phyloP scores from a whole-genome alignment of 352 stramenopile species.

The Sclerospora graminicola region DNA sequence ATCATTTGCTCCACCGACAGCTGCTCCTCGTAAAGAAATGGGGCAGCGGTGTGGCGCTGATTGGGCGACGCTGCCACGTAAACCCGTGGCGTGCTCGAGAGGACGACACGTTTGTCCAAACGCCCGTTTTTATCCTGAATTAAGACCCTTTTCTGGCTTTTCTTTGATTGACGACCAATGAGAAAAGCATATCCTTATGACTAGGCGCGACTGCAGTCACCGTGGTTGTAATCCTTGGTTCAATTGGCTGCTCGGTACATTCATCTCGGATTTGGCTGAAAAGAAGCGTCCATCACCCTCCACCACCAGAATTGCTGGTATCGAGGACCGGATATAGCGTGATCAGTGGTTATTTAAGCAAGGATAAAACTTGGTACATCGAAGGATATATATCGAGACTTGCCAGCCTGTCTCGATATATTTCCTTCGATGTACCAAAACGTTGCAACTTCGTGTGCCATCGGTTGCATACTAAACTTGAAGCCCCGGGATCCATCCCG shows the following conservation, averaged over 20 bases:
- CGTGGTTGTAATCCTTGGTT: slow-evolving; percentile 10
- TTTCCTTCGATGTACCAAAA: no score
- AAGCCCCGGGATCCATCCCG: no score
- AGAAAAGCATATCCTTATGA: slow-evolving; percentile 9
- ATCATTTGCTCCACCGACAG: slow-evolving; percentile 12
- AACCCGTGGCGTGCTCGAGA: slow-evolving; percentile 13
- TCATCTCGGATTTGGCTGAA: slow-evolving; percentile 8
- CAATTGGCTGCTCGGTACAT: slow-evolving; percentile 7
- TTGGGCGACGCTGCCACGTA: slow-evolving; percentile 20
- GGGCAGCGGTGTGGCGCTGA: slow-evolving; percentile 8
- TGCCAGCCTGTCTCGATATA: no score
- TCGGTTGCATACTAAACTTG: no score
- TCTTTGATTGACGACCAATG: slow-evolving; percentile 8
- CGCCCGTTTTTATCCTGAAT: neutral
- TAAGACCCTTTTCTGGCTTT: neutral
- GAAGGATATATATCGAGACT: no score
- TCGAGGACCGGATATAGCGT: no score
- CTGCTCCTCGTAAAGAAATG: slow-evolving; percentile 7
- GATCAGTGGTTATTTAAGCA: no score
- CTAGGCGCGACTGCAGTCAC: slow-evolving; percentile 11
- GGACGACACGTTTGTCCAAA: slow-evolving; percentile 2
- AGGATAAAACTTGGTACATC: no score
- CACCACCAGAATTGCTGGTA: neutral
- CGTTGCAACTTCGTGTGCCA: no score
- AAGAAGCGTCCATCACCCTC: neutral